These are phyloP conservation scores for Capsaspora owczarzaki DNA, from an alignment of 78 protist species.

Conservation along the genomic window DNA sequence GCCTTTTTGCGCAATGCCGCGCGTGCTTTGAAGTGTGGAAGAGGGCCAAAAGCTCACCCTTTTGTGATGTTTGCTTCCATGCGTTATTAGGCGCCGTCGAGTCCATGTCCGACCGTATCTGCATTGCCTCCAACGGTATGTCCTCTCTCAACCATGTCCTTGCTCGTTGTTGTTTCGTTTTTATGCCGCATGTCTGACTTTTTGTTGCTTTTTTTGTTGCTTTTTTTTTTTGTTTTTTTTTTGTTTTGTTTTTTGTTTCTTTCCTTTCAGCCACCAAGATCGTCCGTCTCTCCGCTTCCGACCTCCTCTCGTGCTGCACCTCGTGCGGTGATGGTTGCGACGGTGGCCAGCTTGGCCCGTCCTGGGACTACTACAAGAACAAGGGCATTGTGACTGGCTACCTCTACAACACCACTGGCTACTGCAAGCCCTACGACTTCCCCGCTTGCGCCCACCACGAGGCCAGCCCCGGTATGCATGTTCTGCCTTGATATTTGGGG, in stretches of 20 bases:
- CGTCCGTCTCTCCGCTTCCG: constrained; percentile 3
- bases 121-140: constrained; percentile 32
- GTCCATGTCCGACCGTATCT: constrained; percentile 28
- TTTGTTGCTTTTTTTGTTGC: not conserved
- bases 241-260: not conserved
- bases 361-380: constrained; percentile 16
- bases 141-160: not conserved
- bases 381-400: constrained; percentile 22
- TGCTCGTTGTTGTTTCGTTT: not conserved
- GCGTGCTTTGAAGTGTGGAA: not conserved
- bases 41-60: not conserved
- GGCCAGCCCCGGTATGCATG: not conserved
- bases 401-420: not conserved
- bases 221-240: not conserved
- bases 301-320: constrained; percentile 19
- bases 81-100: constrained; percentile 9
- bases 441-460: constrained; percentile 6
- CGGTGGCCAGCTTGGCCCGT: constrained; percentile 27
- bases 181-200: not conserved
- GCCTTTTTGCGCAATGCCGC: not conserved
- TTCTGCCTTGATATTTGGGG: not conserved
- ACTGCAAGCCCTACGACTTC: constrained; percentile 27
- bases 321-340: constrained; percentile 35
- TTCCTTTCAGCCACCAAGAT: too few relatives aligned
- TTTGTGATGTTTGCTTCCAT: not conserved